Percentiles rank a stretch among this genome's conserved stretches.
Conservation (phyloP, 1,284 basidiomycete genomes). For the Cryptococcus wingfieldii region DNA sequence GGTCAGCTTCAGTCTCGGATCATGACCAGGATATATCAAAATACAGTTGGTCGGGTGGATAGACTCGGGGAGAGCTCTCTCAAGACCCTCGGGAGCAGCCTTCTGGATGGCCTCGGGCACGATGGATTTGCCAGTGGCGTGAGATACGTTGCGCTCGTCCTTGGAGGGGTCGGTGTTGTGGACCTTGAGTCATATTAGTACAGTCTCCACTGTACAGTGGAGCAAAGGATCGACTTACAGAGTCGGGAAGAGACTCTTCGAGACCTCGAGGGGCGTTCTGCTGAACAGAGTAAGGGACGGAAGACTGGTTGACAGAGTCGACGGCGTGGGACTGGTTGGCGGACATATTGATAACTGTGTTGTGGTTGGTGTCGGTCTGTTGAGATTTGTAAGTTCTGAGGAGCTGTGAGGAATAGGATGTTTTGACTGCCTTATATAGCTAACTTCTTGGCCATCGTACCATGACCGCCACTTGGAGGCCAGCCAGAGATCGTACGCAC, state of each 20-base stretch:
- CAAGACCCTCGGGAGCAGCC: conserved; percentile 24
- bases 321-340: conserved; percentile 17
- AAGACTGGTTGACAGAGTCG: conserved; percentile 21
- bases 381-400: too few species aligned
- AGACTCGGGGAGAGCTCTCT: conserved; percentile 24
- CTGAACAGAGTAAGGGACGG: conserved; percentile 21
- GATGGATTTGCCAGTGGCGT: conserved; percentile 25
- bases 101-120: conserved; percentile 33
- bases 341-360: neutral
- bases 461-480: too few species aligned
- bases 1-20: too few species aligned
- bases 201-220: neutral
- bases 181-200: conserved; percentile 4
- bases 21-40: too few species aligned
- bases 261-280: conserved; percentile 17
- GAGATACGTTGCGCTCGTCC: conserved; percentile 14
- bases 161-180: conserved; percentile 24
- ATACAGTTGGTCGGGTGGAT: conserved; percentile 25
- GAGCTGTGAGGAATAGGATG: too few species aligned
- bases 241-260: conserved; percentile 22
- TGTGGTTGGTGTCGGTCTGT: too few species aligned
- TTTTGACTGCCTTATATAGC: too few species aligned
- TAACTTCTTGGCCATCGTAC: too few species aligned
- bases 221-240: conserved; percentile 8
- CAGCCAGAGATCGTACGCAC: too few species aligned